phyloP scores from a whole-genome alignment of 1,284 basidiomycete genomes.

The Cryptococcus neoformans region DNA sequence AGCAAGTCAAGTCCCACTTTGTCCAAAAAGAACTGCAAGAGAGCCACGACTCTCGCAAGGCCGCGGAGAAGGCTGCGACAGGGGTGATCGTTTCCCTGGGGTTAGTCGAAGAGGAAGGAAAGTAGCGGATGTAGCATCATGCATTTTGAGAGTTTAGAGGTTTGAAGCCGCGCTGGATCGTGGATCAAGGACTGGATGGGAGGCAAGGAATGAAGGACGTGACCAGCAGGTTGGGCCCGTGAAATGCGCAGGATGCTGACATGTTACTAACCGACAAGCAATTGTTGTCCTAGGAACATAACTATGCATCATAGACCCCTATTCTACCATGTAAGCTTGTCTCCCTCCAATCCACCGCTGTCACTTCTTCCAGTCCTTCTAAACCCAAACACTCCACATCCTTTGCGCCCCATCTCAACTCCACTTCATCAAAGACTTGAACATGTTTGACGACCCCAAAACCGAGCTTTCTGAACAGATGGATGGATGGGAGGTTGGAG shows the following conservation, averaged over 20 bases:
- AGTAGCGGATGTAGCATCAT: constrained; percentile 7
- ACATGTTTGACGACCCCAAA: constrained; percentile 64
- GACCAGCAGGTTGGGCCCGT: background rate
- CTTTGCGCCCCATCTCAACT: constrained; percentile 55
- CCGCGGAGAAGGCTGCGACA: constrained; percentile 67
- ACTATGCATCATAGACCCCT: constrained; percentile 16
- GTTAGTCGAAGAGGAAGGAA: constrained; percentile 58
- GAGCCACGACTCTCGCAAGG: constrained; percentile 66
- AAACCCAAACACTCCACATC: constrained; percentile 3
- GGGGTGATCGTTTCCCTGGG: constrained; percentile 72
- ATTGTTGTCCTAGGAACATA: background rate
- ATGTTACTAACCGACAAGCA: background rate
- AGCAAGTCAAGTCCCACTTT: constrained; percentile 69
- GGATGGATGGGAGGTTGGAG: constrained; percentile 57
- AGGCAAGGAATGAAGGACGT: no score
- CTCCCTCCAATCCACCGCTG: constrained; percentile 10
- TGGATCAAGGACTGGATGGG: no score
- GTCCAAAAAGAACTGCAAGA: constrained; percentile 64
- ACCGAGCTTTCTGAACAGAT: constrained; percentile 65
- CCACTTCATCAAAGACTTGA: constrained; percentile 69
- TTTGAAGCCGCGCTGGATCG: no score
- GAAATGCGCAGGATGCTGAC: no score
- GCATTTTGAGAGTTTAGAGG: background rate
- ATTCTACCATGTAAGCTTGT: constrained; percentile 13
- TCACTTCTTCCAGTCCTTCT: background rate